A percentile compares a stretch with the other conserved stretches of the same genome.
Conservation (phyloP, 331 rosid species). For the Saraca asoca region DNA sequence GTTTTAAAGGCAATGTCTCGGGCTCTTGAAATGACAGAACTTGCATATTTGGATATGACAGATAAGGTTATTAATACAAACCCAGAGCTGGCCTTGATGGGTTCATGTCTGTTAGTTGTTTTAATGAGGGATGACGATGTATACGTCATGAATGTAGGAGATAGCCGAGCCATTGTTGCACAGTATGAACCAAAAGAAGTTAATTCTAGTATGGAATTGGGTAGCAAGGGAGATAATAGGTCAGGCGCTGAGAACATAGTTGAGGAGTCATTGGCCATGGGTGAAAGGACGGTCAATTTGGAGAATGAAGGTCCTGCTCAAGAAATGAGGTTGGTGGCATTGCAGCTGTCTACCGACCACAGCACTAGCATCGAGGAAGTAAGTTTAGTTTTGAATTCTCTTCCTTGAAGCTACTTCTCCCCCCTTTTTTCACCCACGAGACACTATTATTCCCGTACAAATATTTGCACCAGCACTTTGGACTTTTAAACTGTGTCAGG, state of each 20-base stretch:
- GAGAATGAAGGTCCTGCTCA: constrained; percentile 48
- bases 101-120: constrained; percentile 81
- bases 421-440: not conserved
- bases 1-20: constrained; percentile 77
- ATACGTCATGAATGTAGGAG: constrained; percentile 96
- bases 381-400: constrained; percentile 40
- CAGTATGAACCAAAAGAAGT: constrained; percentile 67
- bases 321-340: constrained; percentile 62
- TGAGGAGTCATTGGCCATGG: constrained; percentile 59
- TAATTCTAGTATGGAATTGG: constrained; percentile 44
- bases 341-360: constrained; percentile 95
- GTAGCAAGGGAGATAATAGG: constrained; percentile 45
- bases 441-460: not conserved
- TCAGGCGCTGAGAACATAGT: constrained; percentile 63
- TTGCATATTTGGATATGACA: constrained; percentile 84
- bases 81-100: constrained; percentile 97
- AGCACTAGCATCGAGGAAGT: constrained; percentile 92
- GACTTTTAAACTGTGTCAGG: not conserved
- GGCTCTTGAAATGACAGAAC: constrained; percentile 77
- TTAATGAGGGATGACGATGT: constrained; percentile 98
- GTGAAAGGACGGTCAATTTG: constrained; percentile 38
- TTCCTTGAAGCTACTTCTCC: not conserved
- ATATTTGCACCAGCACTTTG: too few relatives aligned
- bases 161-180: constrained; percentile 93
- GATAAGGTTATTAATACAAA: constrained; percentile 81